phyloP scores from a whole-genome alignment of 805 yeast genomes.

The Ogataea nakhonphanomensis region DNA sequence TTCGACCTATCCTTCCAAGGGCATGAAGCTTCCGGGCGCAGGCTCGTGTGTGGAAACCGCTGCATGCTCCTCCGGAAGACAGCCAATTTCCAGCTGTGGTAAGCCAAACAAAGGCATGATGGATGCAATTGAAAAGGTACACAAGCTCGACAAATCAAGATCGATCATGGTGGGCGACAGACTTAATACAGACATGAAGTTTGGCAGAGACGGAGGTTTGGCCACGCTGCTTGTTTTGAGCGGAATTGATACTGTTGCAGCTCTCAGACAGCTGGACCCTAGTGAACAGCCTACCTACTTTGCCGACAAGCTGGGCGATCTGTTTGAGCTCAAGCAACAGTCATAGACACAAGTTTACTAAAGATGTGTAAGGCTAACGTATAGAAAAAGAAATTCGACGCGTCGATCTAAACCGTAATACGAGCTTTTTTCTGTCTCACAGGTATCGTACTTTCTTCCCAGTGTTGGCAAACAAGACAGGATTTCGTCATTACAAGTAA shows the following conservation, averaged over 20 bases:
- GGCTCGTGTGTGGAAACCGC: slow-evolving; percentile 84
- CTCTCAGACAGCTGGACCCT: slow-evolving; percentile 42
- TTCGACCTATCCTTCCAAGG: slow-evolving; percentile 89
- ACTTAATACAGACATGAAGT: slow-evolving; percentile 89
- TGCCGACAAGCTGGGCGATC: slow-evolving; percentile 72
- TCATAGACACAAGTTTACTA: too few relatives aligned
- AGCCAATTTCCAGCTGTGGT: slow-evolving; percentile 81
- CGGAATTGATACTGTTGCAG: slow-evolving; percentile 81
- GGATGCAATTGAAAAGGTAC: slow-evolving; percentile 76
- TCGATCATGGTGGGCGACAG: slow-evolving; percentile 96
- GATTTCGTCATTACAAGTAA: not conserved
- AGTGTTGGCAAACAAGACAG: not conserved
- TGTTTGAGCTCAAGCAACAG: slow-evolving; percentile 47
- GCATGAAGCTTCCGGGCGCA: slow-evolving; percentile 87
- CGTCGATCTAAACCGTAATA: slow-evolving; percentile 4
- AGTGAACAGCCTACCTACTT: slow-evolving; percentile 59
- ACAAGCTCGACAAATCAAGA: slow-evolving; percentile 49
- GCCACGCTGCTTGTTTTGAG: slow-evolving; percentile 85
- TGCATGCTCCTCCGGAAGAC: slow-evolving; percentile 70
- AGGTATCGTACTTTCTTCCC: not conserved
- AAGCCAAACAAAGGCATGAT: slow-evolving; percentile 89
- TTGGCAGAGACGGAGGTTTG: slow-evolving; percentile 84
- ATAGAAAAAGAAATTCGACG: not conserved
- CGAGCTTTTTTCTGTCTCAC: not conserved
- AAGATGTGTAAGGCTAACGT: too few relatives aligned